These are phyloP conservation scores for Rhododendron williamsianum DNA, from an alignment of 148 eudicot species.

Conservation along the genomic window DNA sequence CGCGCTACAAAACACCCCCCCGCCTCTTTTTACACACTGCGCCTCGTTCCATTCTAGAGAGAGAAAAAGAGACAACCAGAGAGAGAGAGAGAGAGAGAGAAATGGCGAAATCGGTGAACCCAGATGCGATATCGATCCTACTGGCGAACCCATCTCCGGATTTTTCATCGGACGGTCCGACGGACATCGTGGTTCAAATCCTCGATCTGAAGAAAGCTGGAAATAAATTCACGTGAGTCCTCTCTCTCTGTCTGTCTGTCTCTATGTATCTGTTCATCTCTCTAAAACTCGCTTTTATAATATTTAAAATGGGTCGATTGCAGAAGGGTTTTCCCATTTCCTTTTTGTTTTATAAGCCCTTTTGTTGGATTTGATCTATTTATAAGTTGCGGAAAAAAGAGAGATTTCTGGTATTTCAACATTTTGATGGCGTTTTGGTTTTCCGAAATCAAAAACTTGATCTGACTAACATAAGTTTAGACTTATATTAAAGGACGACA, in stretches of 20 bases:
- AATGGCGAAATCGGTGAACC: constrained; percentile 49
- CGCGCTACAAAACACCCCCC: not conserved
- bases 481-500: not conserved
- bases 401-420: not conserved
- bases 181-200: constrained; percentile 61
- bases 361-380: not conserved
- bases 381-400: not conserved
- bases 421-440: not conserved
- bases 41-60: not conserved
- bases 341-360: too few species aligned
- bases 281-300: not conserved
- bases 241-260: not conserved
- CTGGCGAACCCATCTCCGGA: constrained; percentile 74
- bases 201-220: constrained; percentile 69
- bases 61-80: not conserved
- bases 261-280: not conserved
- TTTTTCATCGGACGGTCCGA: constrained; percentile 38
- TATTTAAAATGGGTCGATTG: not conserved
- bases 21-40: not conserved
- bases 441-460: not conserved
- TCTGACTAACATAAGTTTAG: not conserved
- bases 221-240: constrained; percentile 46
- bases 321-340: not conserved
- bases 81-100: constrained; percentile 18
- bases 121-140: constrained; percentile 62